A percentile compares a stretch with the other conserved stretches of the same genome.
phyloP scores from a whole-genome alignment of 495 filamentous ascomycete genomes.

The Penicillium daleae region DNA sequence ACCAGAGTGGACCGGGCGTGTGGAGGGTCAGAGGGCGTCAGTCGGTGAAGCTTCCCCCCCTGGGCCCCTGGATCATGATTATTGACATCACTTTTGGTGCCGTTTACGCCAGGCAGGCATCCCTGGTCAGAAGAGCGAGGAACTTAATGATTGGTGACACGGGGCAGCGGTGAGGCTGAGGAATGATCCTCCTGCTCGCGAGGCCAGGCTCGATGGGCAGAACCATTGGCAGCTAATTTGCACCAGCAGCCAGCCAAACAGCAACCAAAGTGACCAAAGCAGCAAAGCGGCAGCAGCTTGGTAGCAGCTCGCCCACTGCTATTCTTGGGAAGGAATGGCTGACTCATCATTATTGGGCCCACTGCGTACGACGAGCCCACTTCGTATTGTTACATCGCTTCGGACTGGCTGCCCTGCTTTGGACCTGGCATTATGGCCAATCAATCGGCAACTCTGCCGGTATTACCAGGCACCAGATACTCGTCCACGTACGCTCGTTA shows the following conservation, averaged over 20 bases:
- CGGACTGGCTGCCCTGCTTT: slow-evolving; percentile 37
- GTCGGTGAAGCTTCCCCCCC: slow-evolving; percentile 20
- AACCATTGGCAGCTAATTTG: not conserved
- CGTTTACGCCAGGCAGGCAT: slow-evolving; percentile 10
- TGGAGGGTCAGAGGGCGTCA: slow-evolving; percentile 7
- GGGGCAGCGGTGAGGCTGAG: slow-evolving; percentile 25
- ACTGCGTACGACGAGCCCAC: slow-evolving; percentile 12
- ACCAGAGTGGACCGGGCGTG: slow-evolving; percentile 22
- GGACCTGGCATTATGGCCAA: slow-evolving; percentile 19
- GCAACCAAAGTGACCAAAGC: not conserved
- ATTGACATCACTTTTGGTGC: slow-evolving; percentile 26
- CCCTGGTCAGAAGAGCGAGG: slow-evolving; percentile 6
- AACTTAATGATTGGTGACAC: slow-evolving; percentile 10
- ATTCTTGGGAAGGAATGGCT: slow-evolving; percentile 31
- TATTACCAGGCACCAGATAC: slow-evolving; percentile 36
- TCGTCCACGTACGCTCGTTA: not conserved
- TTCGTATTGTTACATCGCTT: slow-evolving; percentile 2
- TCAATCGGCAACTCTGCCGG: slow-evolving; percentile 5
- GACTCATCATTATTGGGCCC: slow-evolving; percentile 35
- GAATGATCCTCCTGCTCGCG: slow-evolving; percentile 13
- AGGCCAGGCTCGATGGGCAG: not conserved
- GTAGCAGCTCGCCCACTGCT: slow-evolving; percentile 2
- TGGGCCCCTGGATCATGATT: slow-evolving; percentile 25
- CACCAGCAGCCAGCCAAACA: slow-evolving; percentile 2
- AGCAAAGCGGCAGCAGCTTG: not conserved